Base-by-base conservation (phyloP, 306 rosid genomes). In the Ziziphus jujuba region DNA sequence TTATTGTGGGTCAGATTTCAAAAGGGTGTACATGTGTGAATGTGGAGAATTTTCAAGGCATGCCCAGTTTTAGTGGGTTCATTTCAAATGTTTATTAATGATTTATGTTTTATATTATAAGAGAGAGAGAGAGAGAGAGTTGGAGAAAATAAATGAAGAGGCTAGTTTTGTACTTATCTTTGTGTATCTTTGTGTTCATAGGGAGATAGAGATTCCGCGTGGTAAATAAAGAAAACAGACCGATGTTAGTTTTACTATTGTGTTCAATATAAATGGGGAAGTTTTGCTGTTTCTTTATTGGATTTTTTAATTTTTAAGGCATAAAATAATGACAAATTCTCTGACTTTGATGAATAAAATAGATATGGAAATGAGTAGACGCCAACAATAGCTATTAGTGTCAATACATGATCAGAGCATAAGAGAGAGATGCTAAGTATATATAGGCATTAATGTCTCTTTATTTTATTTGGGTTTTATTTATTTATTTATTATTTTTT, bases 121-220 rank as follows among this genome's bases (percentile, higher is more conserved):
- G 16, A 7, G 7, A 10, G 15, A 19, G 58, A 57, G 61, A 35
- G 55, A 54, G 16, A 34, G 22, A 55, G 72, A 66, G 51, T 17
- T 50, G 23, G 6, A 38, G 2, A 21, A 31, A 52, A 12, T 4
- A 21, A 20, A 48, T 19, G 49, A 52, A 52, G 33, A 20, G 45
- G 63, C 24, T 57, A 56, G 53, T 65, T 65, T 65, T 65, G 72
- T 66, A 65, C 59, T 48, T 66, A 38, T 73, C 52, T 54, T 19
- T 49, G 6, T 56, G 59, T 64, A 72, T 63, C 34, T 56, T 56
- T 33, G 14, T 35, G 61, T n/a, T 35, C 48, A 50, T 58, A 23
- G 57, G 49, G 50, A 16, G 61, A 58, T 35, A 61, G 35, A 52
- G 66, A 56, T 73, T 64, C 77, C 66, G 10, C 65, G 21, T 40